Base-by-base conservation (phyloP, 345 rosid genomes). In the Linum lewisii region DNA sequence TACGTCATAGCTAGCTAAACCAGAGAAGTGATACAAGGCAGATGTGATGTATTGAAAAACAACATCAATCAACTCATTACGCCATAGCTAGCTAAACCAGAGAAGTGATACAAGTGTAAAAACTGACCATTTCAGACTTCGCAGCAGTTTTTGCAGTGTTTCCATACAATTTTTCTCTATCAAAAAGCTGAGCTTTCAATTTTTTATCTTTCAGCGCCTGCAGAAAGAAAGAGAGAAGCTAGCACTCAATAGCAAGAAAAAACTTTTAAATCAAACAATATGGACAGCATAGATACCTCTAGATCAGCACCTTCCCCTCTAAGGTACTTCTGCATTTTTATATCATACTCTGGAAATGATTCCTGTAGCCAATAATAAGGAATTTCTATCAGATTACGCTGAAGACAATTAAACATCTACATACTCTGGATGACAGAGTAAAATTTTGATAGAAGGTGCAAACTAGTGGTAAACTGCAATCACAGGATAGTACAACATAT, bases 61-160 rank as follows among this genome's bases (percentile, higher is more conserved):
- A n/a, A n/a, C n/a, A n/a, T n/a, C n/a, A n/a, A n/a, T n/a, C n/a
- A n/a, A n/a, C 47, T 11, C 47, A 42, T 5, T 11, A 11, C 47
- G 15, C 4, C 15, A 16, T 42, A 11, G 1, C 18, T 42, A 42
- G 47, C 47, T 42, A 4, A 3, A 24, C 24, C 6, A 24, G 60
- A 26, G 37, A 44, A 24, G 20, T 29, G 54, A 44, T 44, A 57
- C 21, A 9, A 9, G 42, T 19, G 51, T 23, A 58, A 61, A 51
- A 60, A 66, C 21, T 70, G 60, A 87, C 97, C 87, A 86, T 89
- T 77, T 87, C 97, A 20, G 78, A 73, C 77, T 84, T 75, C 55
- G 95, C 99, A 66, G 97, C 96, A 67, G 81, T 64, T 77, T 73
- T 81, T 0, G 95, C 95, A 66, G 96, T 75, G 66, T 68, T 81